Conservation (phyloP, 2,329 filamentous ascomycete genomes). For the Mollisiaceae sp. region DNA sequence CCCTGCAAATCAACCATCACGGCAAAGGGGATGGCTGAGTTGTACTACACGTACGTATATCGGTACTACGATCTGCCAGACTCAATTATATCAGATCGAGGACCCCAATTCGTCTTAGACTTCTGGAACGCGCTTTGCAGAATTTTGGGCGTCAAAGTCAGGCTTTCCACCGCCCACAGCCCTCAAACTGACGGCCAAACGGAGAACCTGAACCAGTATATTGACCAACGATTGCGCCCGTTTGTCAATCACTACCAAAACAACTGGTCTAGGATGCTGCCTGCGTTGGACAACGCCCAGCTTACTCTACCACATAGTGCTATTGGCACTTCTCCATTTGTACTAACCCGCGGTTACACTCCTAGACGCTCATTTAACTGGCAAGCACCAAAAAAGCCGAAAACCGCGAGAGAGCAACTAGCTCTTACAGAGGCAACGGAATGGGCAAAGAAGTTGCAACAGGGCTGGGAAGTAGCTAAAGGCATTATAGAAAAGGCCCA, state of each 20-base stretch:
- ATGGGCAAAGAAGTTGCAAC: not conserved
- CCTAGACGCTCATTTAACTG: slow-evolving; percentile 4
- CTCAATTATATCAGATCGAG: slow-evolving; percentile 27
- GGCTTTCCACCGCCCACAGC: slow-evolving; percentile 24
- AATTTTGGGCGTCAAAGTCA: slow-evolving; percentile 20
- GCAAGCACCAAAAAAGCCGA: not conserved
- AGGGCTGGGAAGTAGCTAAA: not conserved
- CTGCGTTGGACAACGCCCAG: slow-evolving; percentile 24
- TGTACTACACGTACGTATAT: slow-evolving; percentile 20
- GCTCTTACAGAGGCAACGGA: not conserved
- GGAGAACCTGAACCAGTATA: slow-evolving; percentile 30
- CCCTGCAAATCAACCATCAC: slow-evolving; percentile 17
- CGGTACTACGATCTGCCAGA: not conserved
- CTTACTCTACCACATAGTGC: slow-evolving; percentile 6
- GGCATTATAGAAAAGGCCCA: not conserved
- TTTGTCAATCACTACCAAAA: slow-evolving; percentile 33
- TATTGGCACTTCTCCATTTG: slow-evolving; percentile 13
- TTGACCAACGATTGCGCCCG: slow-evolving; percentile 24
- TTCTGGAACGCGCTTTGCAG: slow-evolving; percentile 27
- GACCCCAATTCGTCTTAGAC: slow-evolving; percentile 24
- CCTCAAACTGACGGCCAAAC: slow-evolving; percentile 27
- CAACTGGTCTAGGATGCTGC: slow-evolving; percentile 28
- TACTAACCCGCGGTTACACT: not conserved
- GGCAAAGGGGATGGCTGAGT: slow-evolving; percentile 6
- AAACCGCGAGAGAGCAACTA: not conserved